Base-by-base conservation (phyloP, 306 rosid species). In the Vigna mungo region DNA sequence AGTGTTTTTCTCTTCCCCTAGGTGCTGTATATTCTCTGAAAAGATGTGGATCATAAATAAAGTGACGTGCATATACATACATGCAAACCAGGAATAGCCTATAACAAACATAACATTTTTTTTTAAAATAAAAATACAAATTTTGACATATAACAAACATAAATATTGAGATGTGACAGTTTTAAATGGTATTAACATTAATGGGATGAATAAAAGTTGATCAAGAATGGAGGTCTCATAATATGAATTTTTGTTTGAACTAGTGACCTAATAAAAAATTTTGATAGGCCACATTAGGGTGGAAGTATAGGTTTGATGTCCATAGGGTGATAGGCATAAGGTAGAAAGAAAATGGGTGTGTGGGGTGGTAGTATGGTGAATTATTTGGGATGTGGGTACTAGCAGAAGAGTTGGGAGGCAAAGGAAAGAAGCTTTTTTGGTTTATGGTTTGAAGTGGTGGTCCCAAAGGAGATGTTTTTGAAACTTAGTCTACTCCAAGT, bases 21-120 rank as follows among this genome's bases (percentile, higher is more conserved):
- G 87, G 84, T 30, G 72, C 79, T 80, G 76, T 69, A 66, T 77
- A 83, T 73, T 86, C 85, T 83, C 84, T 83, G 76, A 74, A 83
- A 83, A 83, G 85, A 65, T 53, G 25, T 68, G 82, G 39, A 34
- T 54, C 16, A 61, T 32, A 66, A 71, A 64, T 53, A 71, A 77
- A 60, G 80, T 73, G 69, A 77, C 77, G 74, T 84, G 68, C 77
- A 55, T 48, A 78, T 15, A 78, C 10, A 54, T 71, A 74, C 85
- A 77, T 83, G 78, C 76, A 76, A 32, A 68, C 48, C 13, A 62
- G 63, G 53, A 68, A 75, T 68, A 17, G 23, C 81, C 49, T 36
- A 7, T 25, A 25, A 25, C 3, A 25, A 25, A 25, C 27, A 25
- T 25, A 25, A 25, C 27, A 25, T 25, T 25, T 25, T 25, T 25